Conservation (phyloP, 352 stramenopile species). For the Peronospora farinosa region DNA sequence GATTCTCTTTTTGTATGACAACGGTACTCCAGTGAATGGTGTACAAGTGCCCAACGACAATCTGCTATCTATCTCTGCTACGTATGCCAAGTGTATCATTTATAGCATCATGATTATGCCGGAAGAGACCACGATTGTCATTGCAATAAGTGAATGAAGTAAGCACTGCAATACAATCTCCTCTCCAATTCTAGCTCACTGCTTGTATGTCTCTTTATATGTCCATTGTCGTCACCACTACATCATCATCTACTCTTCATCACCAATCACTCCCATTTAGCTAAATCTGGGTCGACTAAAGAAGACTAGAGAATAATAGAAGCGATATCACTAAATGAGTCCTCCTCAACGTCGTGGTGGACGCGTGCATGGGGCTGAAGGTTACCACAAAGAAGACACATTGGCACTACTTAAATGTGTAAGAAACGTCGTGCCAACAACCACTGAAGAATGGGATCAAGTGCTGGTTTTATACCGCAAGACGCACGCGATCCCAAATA, state of each 20-base stretch:
- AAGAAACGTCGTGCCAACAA: conserved; percentile 15
- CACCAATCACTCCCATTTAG: conserved; percentile 17
- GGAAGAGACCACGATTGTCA: no score
- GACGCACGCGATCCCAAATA: conserved; percentile 23
- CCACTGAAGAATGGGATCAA: conserved; percentile 21
- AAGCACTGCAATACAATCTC: no score
- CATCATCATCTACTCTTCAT: conserved; percentile 17
- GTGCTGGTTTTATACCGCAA: conserved; percentile 25
- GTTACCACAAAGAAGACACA: conserved; percentile 30
- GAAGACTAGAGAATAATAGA: conserved; percentile 3
- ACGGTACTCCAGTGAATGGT: no score
- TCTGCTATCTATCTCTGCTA: no score
- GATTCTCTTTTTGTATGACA: no score
- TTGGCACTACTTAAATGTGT: conserved; percentile 17
- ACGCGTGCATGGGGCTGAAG: conserved; percentile 25
- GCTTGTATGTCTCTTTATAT: conserved; percentile 1
- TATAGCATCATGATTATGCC: no score
- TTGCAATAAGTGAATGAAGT: no score
- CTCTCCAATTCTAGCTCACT: no score
- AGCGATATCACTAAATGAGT: conserved; percentile 7
- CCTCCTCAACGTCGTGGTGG: conserved; percentile 22
- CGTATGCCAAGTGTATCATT: no score
- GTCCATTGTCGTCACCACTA: conserved; percentile 10
- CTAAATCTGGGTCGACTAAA: conserved; percentile 4
- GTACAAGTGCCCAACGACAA: no score